Evolutionary conservation across 1,139 yeast genomes (phyloP).

Genomic region (Kurtzmaniella quercitrusa): DNA sequence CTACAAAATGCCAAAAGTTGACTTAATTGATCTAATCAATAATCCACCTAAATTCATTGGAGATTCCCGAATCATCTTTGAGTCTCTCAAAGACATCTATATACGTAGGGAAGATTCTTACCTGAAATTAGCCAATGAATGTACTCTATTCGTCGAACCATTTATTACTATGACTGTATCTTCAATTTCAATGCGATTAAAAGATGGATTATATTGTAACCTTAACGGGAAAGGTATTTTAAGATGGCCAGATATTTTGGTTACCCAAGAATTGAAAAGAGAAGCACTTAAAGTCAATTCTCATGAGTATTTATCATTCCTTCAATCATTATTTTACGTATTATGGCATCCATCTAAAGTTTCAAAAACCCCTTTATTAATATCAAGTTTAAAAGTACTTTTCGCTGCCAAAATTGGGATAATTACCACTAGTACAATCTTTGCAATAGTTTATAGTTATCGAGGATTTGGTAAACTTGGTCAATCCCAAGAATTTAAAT

Average conservation of each 20-base stretch:
- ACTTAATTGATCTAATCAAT: slow-evolving; percentile 14
- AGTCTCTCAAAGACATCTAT: slow-evolving; percentile 17
- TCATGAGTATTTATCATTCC: not conserved
- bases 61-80: slow-evolving; percentile 9
- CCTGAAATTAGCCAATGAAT: slow-evolving; percentile 11
- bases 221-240: not conserved
- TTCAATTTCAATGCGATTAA: slow-evolving; percentile 11
- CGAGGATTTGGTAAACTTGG: not conserved
- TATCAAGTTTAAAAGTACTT: not conserved
- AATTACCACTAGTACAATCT: not conserved
- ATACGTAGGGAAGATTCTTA: slow-evolving; percentile 19
- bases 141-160: slow-evolving; percentile 19
- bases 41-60: slow-evolving; percentile 5
- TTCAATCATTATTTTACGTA: not conserved
- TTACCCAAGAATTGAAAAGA: not conserved
- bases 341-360: not conserved
- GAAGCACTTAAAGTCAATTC: not conserved
- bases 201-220: slow-evolving; percentile 17
- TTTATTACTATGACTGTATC: slow-evolving; percentile 10
- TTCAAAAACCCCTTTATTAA: not conserved
- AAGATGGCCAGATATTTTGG: not conserved
- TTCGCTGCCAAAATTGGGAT: not conserved
- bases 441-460: not conserved
- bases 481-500: not conserved
- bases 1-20: slow-evolving; percentile 14